Percentiles rank a stretch among this genome's conserved stretches.
Conservation (phyloP, 768 basidiomycete genomes). For the Austroboletus eburneus region DNA sequence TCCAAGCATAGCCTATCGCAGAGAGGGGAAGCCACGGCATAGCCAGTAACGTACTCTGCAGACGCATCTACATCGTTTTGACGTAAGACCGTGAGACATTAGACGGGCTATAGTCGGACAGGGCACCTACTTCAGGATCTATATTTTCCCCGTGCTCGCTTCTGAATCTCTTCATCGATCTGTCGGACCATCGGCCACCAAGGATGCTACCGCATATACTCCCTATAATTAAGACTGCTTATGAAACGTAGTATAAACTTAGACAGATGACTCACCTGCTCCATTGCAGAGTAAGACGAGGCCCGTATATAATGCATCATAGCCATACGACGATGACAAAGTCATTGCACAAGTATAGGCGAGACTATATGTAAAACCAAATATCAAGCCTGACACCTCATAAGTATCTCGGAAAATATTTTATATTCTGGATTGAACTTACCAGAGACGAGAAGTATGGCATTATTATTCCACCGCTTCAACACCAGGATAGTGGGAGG, state of each 20-base stretch:
- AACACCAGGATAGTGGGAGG: conserved; percentile 57
- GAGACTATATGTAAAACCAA: conserved; percentile 66
- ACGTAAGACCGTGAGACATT: not conserved
- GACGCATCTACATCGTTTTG: conserved; percentile 53
- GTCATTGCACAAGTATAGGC: conserved; percentile 74
- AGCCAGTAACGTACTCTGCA: conserved; percentile 56
- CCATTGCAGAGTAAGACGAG: conserved; percentile 75
- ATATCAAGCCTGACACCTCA: conserved; percentile 53
- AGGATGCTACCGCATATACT: conserved; percentile 50
- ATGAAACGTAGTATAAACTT: not conserved
- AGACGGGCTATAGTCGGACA: too few relatives aligned
- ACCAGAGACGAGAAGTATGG: conserved; percentile 43
- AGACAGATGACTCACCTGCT: conserved; percentile 39
- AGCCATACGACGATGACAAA: conserved; percentile 58
- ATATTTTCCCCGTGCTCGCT: conserved; percentile 39
- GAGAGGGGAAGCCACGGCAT: conserved; percentile 52
- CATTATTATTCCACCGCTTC: conserved; percentile 61
- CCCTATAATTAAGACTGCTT: conserved; percentile 26
- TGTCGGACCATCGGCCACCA: conserved; percentile 59
- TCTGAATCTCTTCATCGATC: conserved; percentile 38
- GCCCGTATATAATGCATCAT: conserved; percentile 68
- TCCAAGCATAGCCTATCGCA: conserved; percentile 72
- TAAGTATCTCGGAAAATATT: not conserved
- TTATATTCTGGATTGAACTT: not conserved
- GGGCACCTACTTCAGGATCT: conserved; percentile 58